Conservation (phyloP, 495 filamentous ascomycete genomes). For the Mytilinidion resinicola region DNA sequence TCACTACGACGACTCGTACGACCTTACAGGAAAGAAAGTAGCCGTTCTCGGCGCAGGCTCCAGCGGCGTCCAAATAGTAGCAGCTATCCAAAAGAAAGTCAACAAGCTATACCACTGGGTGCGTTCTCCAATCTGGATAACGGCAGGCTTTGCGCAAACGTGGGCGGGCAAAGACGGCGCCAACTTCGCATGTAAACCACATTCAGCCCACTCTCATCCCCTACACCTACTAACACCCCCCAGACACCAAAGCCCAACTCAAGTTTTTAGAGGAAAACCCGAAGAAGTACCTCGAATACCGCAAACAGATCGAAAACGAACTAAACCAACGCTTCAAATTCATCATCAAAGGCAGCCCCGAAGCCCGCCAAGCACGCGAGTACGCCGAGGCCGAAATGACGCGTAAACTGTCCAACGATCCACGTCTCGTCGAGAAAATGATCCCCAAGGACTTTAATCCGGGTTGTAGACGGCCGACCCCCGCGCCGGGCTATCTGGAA, state of each 20-base stretch:
- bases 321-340: slow-evolving; percentile 43
- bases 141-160: slow-evolving; percentile 36
- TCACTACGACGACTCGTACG: slow-evolving; percentile 34
- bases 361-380: slow-evolving; percentile 31
- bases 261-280: slow-evolving; percentile 32
- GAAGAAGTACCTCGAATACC: slow-evolving; percentile 37
- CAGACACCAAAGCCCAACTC: slow-evolving; percentile 32
- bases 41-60: slow-evolving; percentile 36
- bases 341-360: slow-evolving; percentile 37
- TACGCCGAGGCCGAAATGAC: slow-evolving; percentile 34
- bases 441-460: slow-evolving; percentile 38
- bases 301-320: slow-evolving; percentile 41
- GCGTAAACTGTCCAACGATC: slow-evolving; percentile 30
- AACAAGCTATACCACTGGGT: slow-evolving; percentile 35
- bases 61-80: slow-evolving; percentile 37
- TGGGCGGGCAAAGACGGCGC: slow-evolving; percentile 36
- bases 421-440: slow-evolving; percentile 31
- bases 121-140: slow-evolving; percentile 37
- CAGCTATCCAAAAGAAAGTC: slow-evolving; percentile 32
- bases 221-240: neutral
- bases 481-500: slow-evolving; percentile 36
- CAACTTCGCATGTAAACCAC: slow-evolving; percentile 33
- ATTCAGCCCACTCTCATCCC: neutral
- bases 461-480: slow-evolving; percentile 36
- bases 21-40: slow-evolving; percentile 35